A percentile compares a stretch with the other conserved stretches of the same genome.
phyloP scores from a whole-genome alignment of 345 rosid species.

The Dovyalis caffra region DNA sequence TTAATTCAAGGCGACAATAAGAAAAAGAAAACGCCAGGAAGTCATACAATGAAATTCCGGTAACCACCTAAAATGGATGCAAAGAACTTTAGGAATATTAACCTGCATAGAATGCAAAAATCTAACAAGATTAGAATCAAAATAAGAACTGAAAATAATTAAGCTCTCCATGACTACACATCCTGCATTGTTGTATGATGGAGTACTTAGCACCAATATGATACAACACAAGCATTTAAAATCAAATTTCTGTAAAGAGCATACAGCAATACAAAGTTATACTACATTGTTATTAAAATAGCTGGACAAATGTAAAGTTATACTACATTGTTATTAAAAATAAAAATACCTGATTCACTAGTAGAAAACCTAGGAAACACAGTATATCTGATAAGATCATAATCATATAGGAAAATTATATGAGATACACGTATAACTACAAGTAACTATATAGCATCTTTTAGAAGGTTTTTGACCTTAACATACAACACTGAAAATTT shows the following conservation, averaged over 20 bases:
- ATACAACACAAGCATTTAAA: conserved; percentile 6
- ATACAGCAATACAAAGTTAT: conserved; percentile 1
- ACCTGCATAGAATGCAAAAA: conserved; percentile 54
- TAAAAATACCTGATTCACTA: background rate
- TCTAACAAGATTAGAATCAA: background rate
- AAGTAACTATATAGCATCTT: background rate
- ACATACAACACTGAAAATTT: background rate
- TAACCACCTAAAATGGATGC: conserved; percentile 96
- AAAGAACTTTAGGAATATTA: conserved; percentile 87
- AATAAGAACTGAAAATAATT: background rate
- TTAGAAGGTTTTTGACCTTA: background rate
- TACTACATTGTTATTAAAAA: background rate
- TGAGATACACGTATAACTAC: background rate
- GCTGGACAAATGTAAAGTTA: background rate
- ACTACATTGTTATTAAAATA: background rate
- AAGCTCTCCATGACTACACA: background rate
- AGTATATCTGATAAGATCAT: background rate
- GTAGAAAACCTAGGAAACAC: background rate
- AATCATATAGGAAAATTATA: background rate
- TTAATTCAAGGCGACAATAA: conserved; percentile 12
- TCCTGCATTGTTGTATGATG: background rate
- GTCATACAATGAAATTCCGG: conserved; percentile 92
- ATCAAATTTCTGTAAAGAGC: background rate
- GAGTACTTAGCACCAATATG: background rate
- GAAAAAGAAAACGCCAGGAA: conserved; percentile 14